A percentile compares a stretch with the other conserved stretches of the same genome.
Evolutionary conservation across 2,329 filamentous ascomycete genomes (phyloP).

Genomic region (Colletotrichum acutatum): DNA sequence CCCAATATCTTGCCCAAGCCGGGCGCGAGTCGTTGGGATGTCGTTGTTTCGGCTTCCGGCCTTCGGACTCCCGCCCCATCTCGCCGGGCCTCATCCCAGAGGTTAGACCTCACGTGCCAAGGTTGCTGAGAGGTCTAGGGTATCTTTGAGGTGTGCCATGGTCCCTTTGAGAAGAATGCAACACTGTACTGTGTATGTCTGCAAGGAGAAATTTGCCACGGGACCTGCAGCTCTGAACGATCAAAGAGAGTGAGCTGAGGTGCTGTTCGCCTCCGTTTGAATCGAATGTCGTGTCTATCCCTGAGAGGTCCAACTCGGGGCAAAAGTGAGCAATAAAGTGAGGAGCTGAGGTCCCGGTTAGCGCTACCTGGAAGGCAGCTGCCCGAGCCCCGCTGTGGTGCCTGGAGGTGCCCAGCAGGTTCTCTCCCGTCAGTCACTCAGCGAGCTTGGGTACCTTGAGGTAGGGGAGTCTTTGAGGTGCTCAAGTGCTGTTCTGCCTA

Average conservation of each 20-base stretch:
- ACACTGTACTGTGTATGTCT: too few species aligned
- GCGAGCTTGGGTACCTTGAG: background rate
- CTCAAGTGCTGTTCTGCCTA: background rate
- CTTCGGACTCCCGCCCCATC: background rate
- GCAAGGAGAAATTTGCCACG: background rate
- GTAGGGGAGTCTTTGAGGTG: background rate
- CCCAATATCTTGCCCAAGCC: background rate
- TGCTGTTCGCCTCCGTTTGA: background rate
- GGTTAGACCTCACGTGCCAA: background rate
- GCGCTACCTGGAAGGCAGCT: constrained; percentile 18
- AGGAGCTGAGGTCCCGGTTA: constrained; percentile 3
- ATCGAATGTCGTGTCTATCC: constrained; percentile 27
- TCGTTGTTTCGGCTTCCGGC: background rate
- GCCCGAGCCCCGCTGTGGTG: constrained; percentile 27
- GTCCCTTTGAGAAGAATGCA: background rate
- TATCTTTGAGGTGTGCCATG: background rate
- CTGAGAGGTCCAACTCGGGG: constrained; percentile 32
- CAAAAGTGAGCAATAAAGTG: constrained; percentile 4
- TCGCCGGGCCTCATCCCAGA: background rate
- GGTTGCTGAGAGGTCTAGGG: background rate
- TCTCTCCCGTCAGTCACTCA: background rate
- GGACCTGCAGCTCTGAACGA: background rate
- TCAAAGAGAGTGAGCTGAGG: constrained; percentile 15
- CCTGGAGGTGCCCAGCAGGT: constrained; percentile 10
- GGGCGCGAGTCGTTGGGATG: background rate